phyloP scores from a whole-genome alignment of 2,329 filamentous ascomycete genomes.

The Blastomyces emzantsi region DNA sequence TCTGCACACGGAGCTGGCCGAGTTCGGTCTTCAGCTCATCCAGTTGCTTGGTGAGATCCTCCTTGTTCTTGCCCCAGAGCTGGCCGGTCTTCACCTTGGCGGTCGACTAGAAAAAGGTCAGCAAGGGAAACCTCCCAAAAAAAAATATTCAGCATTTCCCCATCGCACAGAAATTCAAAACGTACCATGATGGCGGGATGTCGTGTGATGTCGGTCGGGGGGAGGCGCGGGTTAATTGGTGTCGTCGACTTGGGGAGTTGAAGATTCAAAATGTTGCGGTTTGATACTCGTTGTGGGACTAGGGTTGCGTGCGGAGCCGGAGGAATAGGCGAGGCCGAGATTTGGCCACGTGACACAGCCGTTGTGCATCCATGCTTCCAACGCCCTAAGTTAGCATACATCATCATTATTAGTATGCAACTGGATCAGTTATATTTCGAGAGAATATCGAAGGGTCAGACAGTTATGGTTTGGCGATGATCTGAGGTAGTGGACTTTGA shows the following conservation, averaged over 20 bases:
- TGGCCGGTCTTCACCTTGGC: slow-evolving; percentile 84
- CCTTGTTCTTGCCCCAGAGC: slow-evolving; percentile 99
- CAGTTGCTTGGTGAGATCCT: slow-evolving; percentile 92
- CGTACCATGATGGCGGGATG: slow-evolving; percentile 38
- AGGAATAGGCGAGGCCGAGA: slow-evolving; percentile 23
- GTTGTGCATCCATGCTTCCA: background rate
- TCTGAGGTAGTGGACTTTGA: background rate
- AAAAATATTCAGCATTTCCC: background rate
- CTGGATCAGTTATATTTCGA: background rate
- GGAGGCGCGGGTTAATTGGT: slow-evolving; percentile 44
- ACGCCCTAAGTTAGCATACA: background rate
- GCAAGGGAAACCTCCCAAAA: background rate
- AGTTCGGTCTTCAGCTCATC: slow-evolving; percentile 94
- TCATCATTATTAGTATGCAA: background rate
- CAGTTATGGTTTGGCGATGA: background rate
- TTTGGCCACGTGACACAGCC: slow-evolving; percentile 16
- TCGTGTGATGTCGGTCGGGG: slow-evolving; percentile 42
- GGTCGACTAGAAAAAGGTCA: slow-evolving; percentile 43
- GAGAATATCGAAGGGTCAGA: background rate
- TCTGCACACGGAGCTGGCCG: slow-evolving; percentile 93
- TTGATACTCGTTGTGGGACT: slow-evolving; percentile 37
- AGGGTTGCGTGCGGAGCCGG: slow-evolving; percentile 32
- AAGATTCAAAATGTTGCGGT: slow-evolving; percentile 31
- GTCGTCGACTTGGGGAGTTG: slow-evolving; percentile 35
- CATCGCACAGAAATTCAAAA: slow-evolving; percentile 12